Evolutionary conservation across 2,329 filamentous ascomycete species (phyloP).

Genomic region (Diaporthe vexans): DNA sequence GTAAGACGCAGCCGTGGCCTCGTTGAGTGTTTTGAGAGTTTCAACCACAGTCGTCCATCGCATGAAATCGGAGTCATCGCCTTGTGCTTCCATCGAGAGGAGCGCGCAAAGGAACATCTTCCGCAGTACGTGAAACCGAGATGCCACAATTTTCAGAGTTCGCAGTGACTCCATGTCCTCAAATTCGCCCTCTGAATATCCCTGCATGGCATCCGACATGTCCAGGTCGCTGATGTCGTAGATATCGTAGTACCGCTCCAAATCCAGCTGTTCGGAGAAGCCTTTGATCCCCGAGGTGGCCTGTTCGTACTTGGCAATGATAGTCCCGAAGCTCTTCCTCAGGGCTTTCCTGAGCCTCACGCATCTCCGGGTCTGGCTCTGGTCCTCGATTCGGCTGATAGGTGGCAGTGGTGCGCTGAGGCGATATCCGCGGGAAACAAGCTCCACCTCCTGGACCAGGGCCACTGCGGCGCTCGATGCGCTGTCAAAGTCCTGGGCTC

Average conservation of each 20-base stretch:
- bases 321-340: constrained; percentile 75
- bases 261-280: constrained; percentile 82
- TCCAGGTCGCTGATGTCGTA: constrained; percentile 84
- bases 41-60: constrained; percentile 86
- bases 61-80: constrained; percentile 80
- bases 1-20: constrained; percentile 72
- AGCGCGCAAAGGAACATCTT: constrained; percentile 92
- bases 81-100: constrained; percentile 86
- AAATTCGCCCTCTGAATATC: constrained; percentile 74
- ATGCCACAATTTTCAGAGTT: constrained; percentile 84
- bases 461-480: constrained; percentile 82
- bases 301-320: constrained; percentile 80
- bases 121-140: constrained; percentile 83
- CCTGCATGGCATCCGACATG: constrained; percentile 76
- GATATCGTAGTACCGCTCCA: constrained; percentile 94
- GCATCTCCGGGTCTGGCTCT: constrained; percentile 83
- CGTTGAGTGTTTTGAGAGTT: constrained; percentile 76
- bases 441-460: constrained; percentile 93
- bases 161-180: constrained; percentile 85
- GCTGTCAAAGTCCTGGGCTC: constrained; percentile 85
- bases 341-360: constrained; percentile 83
- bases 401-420: constrained; percentile 86
- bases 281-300: constrained; percentile 77
- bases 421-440: constrained; percentile 84
- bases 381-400: constrained; percentile 91